These are phyloP conservation scores for Conringia planisiliqua DNA, from an alignment of 345 rosid species.

Conservation along the genomic window DNA sequence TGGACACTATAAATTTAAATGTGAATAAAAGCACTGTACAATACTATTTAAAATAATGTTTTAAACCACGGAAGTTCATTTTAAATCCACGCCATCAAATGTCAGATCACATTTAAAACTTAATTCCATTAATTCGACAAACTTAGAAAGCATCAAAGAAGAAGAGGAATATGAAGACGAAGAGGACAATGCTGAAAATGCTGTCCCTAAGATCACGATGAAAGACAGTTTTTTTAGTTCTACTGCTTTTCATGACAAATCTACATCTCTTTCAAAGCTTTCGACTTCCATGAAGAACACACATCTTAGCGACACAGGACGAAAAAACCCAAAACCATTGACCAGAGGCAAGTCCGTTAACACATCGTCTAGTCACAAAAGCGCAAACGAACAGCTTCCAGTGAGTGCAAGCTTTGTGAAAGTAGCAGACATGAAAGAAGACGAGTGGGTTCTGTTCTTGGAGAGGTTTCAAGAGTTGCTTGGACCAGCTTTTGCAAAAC, in stretches of 20 bases:
- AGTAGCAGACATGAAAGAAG: constrained; percentile 80
- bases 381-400: constrained; percentile 90
- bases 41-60: no score
- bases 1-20: no score
- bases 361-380: constrained; percentile 75
- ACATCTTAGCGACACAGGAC: constrained; percentile 49
- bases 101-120: no score
- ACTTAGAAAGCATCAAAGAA: constrained; percentile 80
- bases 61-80: no score
- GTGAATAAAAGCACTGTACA: no score
- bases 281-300: constrained; percentile 71
- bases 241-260: constrained; percentile 31
- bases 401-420: constrained; percentile 72
- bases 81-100: no score
- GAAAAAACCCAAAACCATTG: constrained; percentile 38
- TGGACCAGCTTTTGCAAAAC: constrained; percentile 59
- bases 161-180: constrained; percentile 61
- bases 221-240: constrained; percentile 25
- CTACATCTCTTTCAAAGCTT: constrained; percentile 57
- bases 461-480: constrained; percentile 78
- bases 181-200: constrained; percentile 36
- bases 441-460: constrained; percentile 72
- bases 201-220: constrained; percentile 24
- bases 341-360: constrained; percentile 49
- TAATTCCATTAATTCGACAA: no score